Base-by-base conservation (phyloP, 2,329 filamentous ascomycete genomes). In the Bisporella sp. region DNA sequence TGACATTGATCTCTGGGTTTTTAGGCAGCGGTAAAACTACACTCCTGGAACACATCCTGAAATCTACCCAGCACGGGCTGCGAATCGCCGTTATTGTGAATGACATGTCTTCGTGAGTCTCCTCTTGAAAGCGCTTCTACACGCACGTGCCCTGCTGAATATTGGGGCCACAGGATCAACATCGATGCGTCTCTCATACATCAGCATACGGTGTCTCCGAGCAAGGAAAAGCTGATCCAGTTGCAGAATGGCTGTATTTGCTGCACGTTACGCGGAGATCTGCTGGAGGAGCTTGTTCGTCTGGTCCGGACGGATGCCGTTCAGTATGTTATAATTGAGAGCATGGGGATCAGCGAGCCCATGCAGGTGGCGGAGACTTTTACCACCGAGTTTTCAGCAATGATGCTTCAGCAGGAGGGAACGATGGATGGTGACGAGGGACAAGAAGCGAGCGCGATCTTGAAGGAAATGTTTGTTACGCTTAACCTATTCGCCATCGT, bases 221-320 rank as follows among this genome's bases (percentile, higher is more conserved):
- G 77, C 0, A 69, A 82, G 39, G 81, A 85, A 56, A 83, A 85
- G 55, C 72, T 87, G 32, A 79, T 87, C 12, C 77, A 82, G 7
- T 73, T 87, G 49, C 82, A 87, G 59, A 87, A 87, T 54, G 83
- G 85, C 7, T 89, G 85, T 57, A 89, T 89, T 59, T 89, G 85
- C 70, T 89, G 85, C 59, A 89, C 84, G 0, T 71, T 89, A 0
- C 79, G 85, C 4, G 84, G 84, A 1, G 85, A 89, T 50, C 67
- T 89, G 1, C 73, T 89, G 0, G 79, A 85, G 52, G 85, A 89
- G 62, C 74, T 89, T 0, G 83, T 84, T 1, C 75, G 75, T 1
- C 71, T 89, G 1, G 75, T 83, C 0, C 77, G 82, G 60, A 72
- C 80, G 1, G 74, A 79, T 13, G 70, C 76, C 46, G 83, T 88